Percentiles rank a stretch among this genome's conserved stretches.
These are phyloP conservation scores for Ganoderma lingzhi DNA, from an alignment of 1,284 basidiomycete genomes.

Conservation along the genomic window DNA sequence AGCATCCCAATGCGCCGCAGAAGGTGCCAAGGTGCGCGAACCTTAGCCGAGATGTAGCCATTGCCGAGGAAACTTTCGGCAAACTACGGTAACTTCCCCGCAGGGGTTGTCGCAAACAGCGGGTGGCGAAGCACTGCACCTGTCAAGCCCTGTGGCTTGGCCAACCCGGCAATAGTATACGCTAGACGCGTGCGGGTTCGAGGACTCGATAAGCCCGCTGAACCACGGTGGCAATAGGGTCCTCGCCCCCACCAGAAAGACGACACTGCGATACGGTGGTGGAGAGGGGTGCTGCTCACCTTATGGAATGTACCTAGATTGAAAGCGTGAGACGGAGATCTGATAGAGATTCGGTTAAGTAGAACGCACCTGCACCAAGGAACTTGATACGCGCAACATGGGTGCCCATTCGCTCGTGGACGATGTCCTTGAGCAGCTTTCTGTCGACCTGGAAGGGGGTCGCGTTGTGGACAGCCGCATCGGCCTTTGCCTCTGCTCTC, in stretches of 20 bases:
- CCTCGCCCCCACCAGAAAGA: not conserved
- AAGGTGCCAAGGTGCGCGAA: conserved; percentile 15
- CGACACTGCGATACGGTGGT: not conserved
- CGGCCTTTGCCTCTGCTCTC: conserved; percentile 63
- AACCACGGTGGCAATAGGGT: not conserved
- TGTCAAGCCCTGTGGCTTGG: conserved; percentile 4
- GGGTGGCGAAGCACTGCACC: not conserved
- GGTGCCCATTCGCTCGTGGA: conserved; percentile 69
- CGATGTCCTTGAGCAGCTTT: conserved; percentile 73
- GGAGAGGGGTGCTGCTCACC: conserved; percentile 43
- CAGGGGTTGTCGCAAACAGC: not conserved
- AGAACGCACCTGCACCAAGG: conserved; percentile 70
- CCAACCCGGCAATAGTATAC: not conserved
- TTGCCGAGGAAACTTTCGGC: conserved; percentile 10
- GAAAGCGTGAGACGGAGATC: conserved; percentile 19
- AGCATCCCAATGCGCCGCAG: not conserved
- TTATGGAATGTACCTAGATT: conserved; percentile 79
- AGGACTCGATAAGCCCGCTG: not conserved
- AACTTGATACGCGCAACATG: conserved; percentile 76
- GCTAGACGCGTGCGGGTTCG: not conserved
- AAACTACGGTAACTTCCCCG: conserved; percentile 8
- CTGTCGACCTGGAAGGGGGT: conserved; percentile 78
- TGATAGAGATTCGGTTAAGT: conserved; percentile 7
- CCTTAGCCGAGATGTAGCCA: conserved; percentile 1
- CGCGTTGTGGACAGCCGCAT: conserved; percentile 62